Evolutionary conservation across 2,329 filamentous ascomycete genomes (phyloP), one percentile per base, ranked within the genome.

Genomic region (Septoria linicola): DNA sequence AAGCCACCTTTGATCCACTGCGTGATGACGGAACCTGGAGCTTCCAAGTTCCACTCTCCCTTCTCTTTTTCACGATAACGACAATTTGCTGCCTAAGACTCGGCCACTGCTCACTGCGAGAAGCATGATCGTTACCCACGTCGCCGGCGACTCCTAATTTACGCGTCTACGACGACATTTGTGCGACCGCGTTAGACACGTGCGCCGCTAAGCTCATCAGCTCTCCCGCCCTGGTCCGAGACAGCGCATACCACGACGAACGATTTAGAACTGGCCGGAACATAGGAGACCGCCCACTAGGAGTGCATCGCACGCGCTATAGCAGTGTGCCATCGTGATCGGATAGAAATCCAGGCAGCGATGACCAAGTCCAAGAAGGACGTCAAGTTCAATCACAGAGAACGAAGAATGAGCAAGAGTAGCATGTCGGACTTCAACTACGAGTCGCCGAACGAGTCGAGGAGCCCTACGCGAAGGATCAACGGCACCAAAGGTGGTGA

Each of bases 301-400:
- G 8, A 6, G n/a, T 21, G 20, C 23, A 32, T 13, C 36, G 8
- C 19, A n/a, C 17, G 16, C 17, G 17, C 11, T 13, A 39, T 17
- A 8, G 16, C n/a, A 13, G 32, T n/a, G n/a, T 25, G 5, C 25
- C 25, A 25, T n/a, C n/a, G n/a, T n/a, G 44, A 40, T 19, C 10
- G 21, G 23, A 39, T 36, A n/a, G 19, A n/a, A 14, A 23, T 14
- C 14, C 19, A 42, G 19, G n/a, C 13, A 41, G 31, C 39, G 19
- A 80, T 80, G 78, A 73, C 75, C 51, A 78, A 74, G 63, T 72
- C 79, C 52, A 75, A 77, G 65, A 78, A 78, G 65, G 78, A 80
- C 68, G 80, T 84, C 67, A 78, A 82, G 69, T 84, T 84, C 67
- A 76, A 77, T 57, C 78, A 80, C 64, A 73, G 75, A 54, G 74